phyloP scores from a whole-genome alignment of 1,139 yeast genomes.

The Debaryomyces sp. region DNA sequence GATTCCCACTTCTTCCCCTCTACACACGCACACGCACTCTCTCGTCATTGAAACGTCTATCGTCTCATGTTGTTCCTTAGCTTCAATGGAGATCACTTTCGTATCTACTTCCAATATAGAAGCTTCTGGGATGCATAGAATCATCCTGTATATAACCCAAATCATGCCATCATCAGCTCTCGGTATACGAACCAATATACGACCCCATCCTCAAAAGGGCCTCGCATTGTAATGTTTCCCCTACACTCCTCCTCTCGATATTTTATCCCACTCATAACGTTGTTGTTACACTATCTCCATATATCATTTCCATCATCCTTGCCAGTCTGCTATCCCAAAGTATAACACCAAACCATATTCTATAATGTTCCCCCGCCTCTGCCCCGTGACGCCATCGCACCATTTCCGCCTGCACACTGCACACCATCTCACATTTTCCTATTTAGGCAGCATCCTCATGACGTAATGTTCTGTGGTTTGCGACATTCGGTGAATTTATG shows the following conservation, averaged over 20 bases:
- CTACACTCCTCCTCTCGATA: too few relatives aligned
- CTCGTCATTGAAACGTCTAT: neutral
- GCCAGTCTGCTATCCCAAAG: neutral
- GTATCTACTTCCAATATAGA: neutral
- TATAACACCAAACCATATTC: neutral
- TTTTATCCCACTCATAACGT: neutral
- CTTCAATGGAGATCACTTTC: neutral
- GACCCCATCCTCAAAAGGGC: neutral
- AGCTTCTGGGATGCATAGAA: neutral
- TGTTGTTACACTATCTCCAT: neutral
- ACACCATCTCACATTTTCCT: neutral
- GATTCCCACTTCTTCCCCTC: neutral
- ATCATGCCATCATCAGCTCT: neutral
- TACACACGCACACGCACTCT: too few relatives aligned
- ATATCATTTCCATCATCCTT: neutral
- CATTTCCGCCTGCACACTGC: neutral
- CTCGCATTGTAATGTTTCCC: neutral
- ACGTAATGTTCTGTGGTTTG: neutral
- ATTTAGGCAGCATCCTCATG: neutral
- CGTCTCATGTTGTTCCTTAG: neutral
- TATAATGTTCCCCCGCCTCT: neutral
- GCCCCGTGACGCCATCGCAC: slow-evolving; percentile 2
- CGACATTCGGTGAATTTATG: neutral
- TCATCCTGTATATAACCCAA: neutral
- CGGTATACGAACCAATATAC: neutral